Evolutionary conservation across 768 basidiomycete species (phyloP), one percentile per base, ranked within the genome.

Genomic region (Hemileccinum rubropunctum): DNA sequence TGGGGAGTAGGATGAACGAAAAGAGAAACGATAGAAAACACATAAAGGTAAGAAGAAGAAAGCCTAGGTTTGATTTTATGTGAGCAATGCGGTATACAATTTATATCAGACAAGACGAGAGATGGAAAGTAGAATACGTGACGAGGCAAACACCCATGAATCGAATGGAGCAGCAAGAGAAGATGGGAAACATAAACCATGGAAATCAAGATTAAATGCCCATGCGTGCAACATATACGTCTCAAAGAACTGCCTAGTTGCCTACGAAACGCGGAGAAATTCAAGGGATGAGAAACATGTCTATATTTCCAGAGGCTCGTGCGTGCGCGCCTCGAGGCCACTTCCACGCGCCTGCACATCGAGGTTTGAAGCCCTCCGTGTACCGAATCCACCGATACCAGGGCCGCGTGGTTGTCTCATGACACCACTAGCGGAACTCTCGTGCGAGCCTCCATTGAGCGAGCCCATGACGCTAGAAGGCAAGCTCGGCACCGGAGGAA

Each of bases 361-460:
- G 47, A 58, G 45, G 50, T 53, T 64, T 43, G 73, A 65, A 48
- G 66, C 64, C 57, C 77, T 58, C 56, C 90, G 77, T 58, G 74
- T 73, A 30, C 76, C 79, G 61, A 93, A 92, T n/a, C 89, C 89
- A 42, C 81, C 77, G 0, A 76, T 71, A 37, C 88, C 88, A 46
- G 91, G 91, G 15, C 91, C 91, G 45, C 91, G 84, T 7, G 91
- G 91, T 70, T 93, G 91, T 52, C 91, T 82, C 42, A 93, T 76
- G 53, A 93, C 88, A 41, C 84, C 80, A 18, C 59, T 47, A 6
- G 51, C 45, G 15, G 65, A 51, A 45, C 60, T 57, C 48, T 80
- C 77, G 53, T 64, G 64, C 35, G 71, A 62, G 13, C 63, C 66
- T 51, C 78, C 78, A 52, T 80, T 80, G 52, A 77, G 58, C 23